Base-by-base conservation (phyloP, 176 grass and related monocot species). In the Eleusine indica region DNA sequence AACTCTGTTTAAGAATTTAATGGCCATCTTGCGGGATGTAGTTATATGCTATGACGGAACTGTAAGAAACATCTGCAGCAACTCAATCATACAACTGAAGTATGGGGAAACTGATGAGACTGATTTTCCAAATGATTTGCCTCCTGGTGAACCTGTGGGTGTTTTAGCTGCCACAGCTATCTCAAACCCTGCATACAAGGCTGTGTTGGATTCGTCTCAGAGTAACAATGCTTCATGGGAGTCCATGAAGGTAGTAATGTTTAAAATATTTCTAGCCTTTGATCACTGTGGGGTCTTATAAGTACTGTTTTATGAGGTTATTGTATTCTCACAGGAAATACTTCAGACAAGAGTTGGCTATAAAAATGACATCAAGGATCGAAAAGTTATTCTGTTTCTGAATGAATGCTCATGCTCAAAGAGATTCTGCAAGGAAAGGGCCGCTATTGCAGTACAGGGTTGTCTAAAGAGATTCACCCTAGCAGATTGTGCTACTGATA, bases 151-250 rank as follows among this genome's bases (percentile, higher is more conserved):
- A 79, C 96, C 96, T n/a, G 96, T 98, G 63, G 96, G 96, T 44
- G 96, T 92, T 22, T 94, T 98, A 80, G 93, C 96, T 63, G 96
- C 93, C 44, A 98, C 96, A 29, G 93, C 96, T 84, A 98, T 98
- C 53, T 98, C 93, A 3, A 93, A 91, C 13, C 93, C 89, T 21
- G 93, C 96, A 70, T 98, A 98, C 71, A 95, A 85, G 65, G 93
- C 93, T 73, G 96, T 98, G 9, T 81, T 98, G 60, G 96, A 98
- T 79, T 85, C 96, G 29, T 98, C 96, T 43, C 93, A 92, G 70
- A 95, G 91, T 82, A 98, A 95, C 86, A 98, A 98, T 82, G 92
- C 96, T 53, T 98, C 96, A 38, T 98, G 96, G 96, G 96, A 95
- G 66, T 77, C 80, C 14, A 98, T 98, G 96, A 98, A 98, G 89